Evolutionary conservation across 179 eudicot species (phyloP).

Genomic region (Drosera spatulata): DNA sequence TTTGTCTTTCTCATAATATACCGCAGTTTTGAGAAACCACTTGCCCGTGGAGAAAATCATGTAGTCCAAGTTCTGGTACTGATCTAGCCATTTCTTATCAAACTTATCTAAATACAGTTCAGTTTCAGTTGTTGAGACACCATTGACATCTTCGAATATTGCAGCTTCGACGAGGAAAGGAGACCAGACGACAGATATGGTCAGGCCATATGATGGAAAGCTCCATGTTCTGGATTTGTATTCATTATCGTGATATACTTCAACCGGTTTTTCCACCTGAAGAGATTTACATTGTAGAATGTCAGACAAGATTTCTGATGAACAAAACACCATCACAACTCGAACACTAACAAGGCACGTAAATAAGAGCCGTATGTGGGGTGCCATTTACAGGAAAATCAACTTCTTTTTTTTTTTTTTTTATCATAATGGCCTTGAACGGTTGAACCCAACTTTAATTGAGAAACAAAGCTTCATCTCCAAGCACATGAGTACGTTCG

Average conservation of each 20-base stretch:
- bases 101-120: conserved; percentile 65
- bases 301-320: too few species aligned
- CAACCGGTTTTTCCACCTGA: conserved; percentile 60
- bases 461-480: too few species aligned
- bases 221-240: conserved; percentile 59
- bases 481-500: too few species aligned
- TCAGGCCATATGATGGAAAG: conserved; percentile 54
- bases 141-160: conserved; percentile 54
- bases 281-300: conserved; percentile 2
- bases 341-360: too few species aligned
- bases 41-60: conserved; percentile 68
- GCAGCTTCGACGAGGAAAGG: conserved; percentile 72
- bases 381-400: too few species aligned
- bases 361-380: too few species aligned
- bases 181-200: conserved; percentile 58
- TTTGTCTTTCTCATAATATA: conserved; percentile 52
- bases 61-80: conserved; percentile 43
- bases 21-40: conserved; percentile 59
- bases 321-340: too few species aligned
- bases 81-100: conserved; percentile 48
- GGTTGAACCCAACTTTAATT: too few species aligned
- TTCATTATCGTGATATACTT: conserved; percentile 55
- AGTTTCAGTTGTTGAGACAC: conserved; percentile 45
- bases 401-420: too few species aligned
- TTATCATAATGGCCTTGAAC: too few species aligned